These are phyloP conservation scores for Pulveroboletus sp. DNA, from an alignment of 768 basidiomycete species.

Conservation along the genomic window DNA sequence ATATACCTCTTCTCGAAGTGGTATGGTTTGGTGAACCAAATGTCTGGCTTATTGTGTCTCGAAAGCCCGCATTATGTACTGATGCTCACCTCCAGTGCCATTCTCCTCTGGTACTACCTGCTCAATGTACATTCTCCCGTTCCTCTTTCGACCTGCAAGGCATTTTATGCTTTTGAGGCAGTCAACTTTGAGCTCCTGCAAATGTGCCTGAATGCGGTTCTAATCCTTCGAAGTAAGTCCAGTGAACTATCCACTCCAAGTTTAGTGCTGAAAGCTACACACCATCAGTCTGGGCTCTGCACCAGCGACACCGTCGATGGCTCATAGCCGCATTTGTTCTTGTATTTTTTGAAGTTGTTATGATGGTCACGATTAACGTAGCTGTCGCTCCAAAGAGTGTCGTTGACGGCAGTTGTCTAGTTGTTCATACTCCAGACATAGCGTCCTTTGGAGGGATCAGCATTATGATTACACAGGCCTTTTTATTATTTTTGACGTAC, in stretches of 20 bases:
- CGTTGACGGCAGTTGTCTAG: conserved; percentile 10
- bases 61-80: background rate
- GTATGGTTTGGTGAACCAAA: conserved; percentile 18
- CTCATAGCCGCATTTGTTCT: background rate
- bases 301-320: conserved; percentile 1
- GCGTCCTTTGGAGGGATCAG: background rate
- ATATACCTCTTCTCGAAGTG: conserved; percentile 21
- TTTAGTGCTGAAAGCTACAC: background rate
- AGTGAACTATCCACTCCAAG: background rate
- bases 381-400: background rate
- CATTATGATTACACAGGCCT: conserved; percentile 9
- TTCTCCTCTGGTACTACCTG: background rate
- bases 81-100: conserved; percentile 1
- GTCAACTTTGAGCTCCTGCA: conserved; percentile 10
- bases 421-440: background rate
- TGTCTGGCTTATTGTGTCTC: conserved; percentile 1
- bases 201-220: conserved; percentile 11
- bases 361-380: background rate
- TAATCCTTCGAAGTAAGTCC: conserved; percentile 19
- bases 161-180: background rate
- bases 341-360: conserved; percentile 4
- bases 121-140: background rate
- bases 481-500: conserved; percentile 14
- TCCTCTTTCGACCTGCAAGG: conserved; percentile 1
- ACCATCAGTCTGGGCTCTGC: conserved; percentile 13